phyloP scores from a whole-genome alignment of 2,329 filamentous ascomycete species.

The Paramyrothecium sp. region DNA sequence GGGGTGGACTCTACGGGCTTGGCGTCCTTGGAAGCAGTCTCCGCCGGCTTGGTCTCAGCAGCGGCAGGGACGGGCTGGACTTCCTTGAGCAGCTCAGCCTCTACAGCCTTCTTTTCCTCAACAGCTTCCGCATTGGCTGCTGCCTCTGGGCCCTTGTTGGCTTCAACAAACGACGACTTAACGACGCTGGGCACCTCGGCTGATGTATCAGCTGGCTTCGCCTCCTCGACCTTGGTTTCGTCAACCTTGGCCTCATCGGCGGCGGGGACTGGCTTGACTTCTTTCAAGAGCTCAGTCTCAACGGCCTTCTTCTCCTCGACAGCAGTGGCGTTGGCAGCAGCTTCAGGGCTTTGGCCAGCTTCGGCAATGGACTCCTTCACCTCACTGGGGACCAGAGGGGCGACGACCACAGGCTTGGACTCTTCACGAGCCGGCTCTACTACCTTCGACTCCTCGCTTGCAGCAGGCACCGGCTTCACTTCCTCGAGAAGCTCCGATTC shows the following conservation, averaged over 20 bases:
- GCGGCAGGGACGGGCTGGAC: constrained; percentile 20
- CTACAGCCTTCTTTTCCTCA: constrained; percentile 12
- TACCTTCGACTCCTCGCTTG: too few species aligned
- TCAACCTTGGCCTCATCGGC: constrained; percentile 12
- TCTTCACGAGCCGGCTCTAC: constrained; percentile 8
- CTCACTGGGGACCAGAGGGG: constrained; percentile 51
- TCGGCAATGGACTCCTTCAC: constrained; percentile 58
- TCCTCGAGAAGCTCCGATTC: constrained; percentile 73
- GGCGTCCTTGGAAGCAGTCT: constrained; percentile 4
- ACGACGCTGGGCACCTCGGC: constrained; percentile 55
- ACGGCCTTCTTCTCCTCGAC: constrained; percentile 9
- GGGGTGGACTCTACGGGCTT: constrained; percentile 2
- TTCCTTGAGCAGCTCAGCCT: constrained; percentile 14
- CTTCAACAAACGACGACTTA: constrained; percentile 55
- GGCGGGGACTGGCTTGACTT: constrained; percentile 12
- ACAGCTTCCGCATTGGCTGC: constrained; percentile 55
- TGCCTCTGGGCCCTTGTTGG: constrained; percentile 67
- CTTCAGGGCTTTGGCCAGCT: constrained; percentile 66
- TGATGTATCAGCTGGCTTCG: constrained; percentile 33
- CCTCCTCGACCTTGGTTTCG: constrained; percentile 7
- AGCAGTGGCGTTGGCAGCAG: constrained; percentile 59
- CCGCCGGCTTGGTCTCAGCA: constrained; percentile 18
- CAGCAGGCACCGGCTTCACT: constrained; percentile 43
- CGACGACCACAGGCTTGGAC: constrained; percentile 29
- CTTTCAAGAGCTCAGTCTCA: constrained; percentile 11